A percentile compares a stretch with the other conserved stretches of the same genome.
phyloP scores from a whole-genome alignment of 257 asterid species.

The Jasminum sambac region DNA sequence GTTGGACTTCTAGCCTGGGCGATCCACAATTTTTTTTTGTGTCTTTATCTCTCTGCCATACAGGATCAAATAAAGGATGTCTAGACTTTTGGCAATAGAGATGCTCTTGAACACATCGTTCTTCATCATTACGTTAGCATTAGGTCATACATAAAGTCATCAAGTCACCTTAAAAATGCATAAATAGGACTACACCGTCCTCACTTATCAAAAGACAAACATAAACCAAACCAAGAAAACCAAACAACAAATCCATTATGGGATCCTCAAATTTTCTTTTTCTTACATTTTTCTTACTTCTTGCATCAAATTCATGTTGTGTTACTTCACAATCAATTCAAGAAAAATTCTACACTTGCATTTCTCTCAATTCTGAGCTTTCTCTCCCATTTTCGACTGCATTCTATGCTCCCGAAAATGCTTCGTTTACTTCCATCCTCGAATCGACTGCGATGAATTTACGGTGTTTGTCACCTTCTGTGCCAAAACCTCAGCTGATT shows the following conservation, averaged over 20 bases:
- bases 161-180: slow-evolving; percentile 13
- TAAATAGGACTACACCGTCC: slow-evolving; percentile 25
- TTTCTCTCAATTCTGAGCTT: slow-evolving; percentile 37
- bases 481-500: slow-evolving; percentile 39
- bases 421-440: slow-evolving; percentile 35
- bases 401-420: slow-evolving; percentile 34
- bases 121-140: slow-evolving; percentile 20
- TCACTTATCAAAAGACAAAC: slow-evolving; percentile 14
- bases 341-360: slow-evolving; percentile 35
- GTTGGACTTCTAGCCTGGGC: too few relatives aligned
- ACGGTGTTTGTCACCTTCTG: slow-evolving; percentile 37
- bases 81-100: too few relatives aligned
- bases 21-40: too few relatives aligned
- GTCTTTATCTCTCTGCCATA: too few relatives aligned
- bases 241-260: slow-evolving; percentile 17
- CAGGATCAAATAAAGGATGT: too few relatives aligned
- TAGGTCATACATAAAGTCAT: slow-evolving; percentile 25
- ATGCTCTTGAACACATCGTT: background rate
- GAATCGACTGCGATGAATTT: slow-evolving; percentile 44
- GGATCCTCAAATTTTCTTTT: slow-evolving; percentile 10
- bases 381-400: slow-evolving; percentile 40
- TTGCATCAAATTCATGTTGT: slow-evolving; percentile 8
- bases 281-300: slow-evolving; percentile 22
- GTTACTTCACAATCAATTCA: slow-evolving; percentile 28
- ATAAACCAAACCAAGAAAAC: slow-evolving; percentile 12